A percentile compares a stretch with the other conserved stretches of the same genome.
These are phyloP conservation scores for Chaetomiaceae sp. DNA, from an alignment of 2,329 filamentous ascomycete genomes.

Conservation along the genomic window DNA sequence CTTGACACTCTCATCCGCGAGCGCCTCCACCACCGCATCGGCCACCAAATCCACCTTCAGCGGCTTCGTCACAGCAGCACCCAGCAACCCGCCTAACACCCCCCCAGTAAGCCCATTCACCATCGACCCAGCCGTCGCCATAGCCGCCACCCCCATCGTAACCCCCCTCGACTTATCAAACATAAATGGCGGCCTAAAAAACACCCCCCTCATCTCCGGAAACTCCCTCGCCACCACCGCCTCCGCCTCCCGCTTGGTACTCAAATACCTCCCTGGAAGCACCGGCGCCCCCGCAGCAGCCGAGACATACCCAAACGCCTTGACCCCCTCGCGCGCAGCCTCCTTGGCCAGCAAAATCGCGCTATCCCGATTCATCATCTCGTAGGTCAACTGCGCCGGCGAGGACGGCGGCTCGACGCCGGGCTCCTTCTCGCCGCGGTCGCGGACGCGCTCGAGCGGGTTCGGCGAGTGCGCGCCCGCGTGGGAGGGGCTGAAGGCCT, in stretches of 20 bases:
- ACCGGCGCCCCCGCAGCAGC: conserved; percentile 82
- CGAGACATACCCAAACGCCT: conserved; percentile 80
- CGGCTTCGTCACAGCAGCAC: conserved; percentile 71
- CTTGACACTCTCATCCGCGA: conserved; percentile 65
- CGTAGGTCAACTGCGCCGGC: conserved; percentile 79
- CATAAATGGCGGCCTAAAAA: conserved; percentile 80
- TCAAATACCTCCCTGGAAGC: conserved; percentile 79
- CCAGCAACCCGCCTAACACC: conserved; percentile 70
- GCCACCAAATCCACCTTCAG: conserved; percentile 82
- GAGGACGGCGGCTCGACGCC: conserved; percentile 49
- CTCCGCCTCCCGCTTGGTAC: conserved; percentile 89
- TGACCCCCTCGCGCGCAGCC: conserved; percentile 58
- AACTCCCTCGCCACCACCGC: conserved; percentile 66
- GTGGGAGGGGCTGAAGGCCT: conserved; percentile 68
- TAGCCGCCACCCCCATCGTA: conserved; percentile 78
- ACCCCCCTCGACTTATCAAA: conserved; percentile 79
- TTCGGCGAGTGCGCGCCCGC: conserved; percentile 53
- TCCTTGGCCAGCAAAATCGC: conserved; percentile 80
- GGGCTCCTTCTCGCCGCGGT: conserved; percentile 39
- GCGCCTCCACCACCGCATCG: conserved; percentile 82
- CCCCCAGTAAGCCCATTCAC: conserved; percentile 76
- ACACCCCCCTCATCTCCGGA: conserved; percentile 70
- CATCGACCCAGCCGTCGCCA: conserved; percentile 67
- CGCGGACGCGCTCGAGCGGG: conserved; percentile 58
- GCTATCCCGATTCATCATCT: conserved; percentile 91